Conservation (phyloP, 352 stramenopile genomes). For the Pythium oligandrum region DNA sequence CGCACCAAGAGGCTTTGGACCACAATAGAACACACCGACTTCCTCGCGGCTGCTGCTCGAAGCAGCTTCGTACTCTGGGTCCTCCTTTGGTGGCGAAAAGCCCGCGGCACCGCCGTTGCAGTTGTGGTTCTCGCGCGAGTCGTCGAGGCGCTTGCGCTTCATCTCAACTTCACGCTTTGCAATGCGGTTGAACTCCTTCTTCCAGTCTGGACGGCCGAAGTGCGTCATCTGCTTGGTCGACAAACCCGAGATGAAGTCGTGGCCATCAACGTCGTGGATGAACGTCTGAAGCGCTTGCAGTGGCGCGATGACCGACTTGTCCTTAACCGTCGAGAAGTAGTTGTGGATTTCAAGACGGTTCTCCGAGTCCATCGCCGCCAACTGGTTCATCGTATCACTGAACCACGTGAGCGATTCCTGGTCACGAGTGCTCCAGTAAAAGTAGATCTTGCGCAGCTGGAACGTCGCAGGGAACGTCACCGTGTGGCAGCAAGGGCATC, state of each 20-base stretch:
- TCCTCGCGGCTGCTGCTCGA: conserved; percentile 25
- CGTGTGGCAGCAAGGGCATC: conserved; percentile 41
- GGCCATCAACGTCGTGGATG: conserved; percentile 53
- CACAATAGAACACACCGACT: conserved; percentile 79
- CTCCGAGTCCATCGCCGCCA: conserved; percentile 66
- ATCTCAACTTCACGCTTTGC: conserved; percentile 1
- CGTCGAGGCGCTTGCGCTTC: conserved; percentile 1
- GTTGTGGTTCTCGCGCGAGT: conserved; percentile 1
- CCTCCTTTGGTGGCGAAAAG: conserved; percentile 1
- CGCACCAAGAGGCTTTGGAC: conserved; percentile 49
- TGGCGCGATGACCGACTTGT: conserved; percentile 43
- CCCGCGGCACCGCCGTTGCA: background rate
- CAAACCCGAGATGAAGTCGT: conserved; percentile 68
- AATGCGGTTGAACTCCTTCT: conserved; percentile 53
- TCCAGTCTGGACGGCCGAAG: conserved; percentile 76
- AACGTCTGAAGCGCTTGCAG: conserved; percentile 72
- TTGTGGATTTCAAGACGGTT: conserved; percentile 79
- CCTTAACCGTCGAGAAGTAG: conserved; percentile 77
- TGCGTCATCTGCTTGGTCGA: conserved; percentile 75
- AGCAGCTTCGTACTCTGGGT: background rate
- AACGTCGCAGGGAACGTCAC: conserved; percentile 65
- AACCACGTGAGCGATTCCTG: conserved; percentile 78
- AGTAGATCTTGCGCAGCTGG: conserved; percentile 76
- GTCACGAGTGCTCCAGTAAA: conserved; percentile 80
- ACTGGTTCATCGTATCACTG: conserved; percentile 75